Evolutionary conservation across 495 filamentous ascomycete species (phyloP).

Genomic region (Lasiosphaeria ovina): DNA sequence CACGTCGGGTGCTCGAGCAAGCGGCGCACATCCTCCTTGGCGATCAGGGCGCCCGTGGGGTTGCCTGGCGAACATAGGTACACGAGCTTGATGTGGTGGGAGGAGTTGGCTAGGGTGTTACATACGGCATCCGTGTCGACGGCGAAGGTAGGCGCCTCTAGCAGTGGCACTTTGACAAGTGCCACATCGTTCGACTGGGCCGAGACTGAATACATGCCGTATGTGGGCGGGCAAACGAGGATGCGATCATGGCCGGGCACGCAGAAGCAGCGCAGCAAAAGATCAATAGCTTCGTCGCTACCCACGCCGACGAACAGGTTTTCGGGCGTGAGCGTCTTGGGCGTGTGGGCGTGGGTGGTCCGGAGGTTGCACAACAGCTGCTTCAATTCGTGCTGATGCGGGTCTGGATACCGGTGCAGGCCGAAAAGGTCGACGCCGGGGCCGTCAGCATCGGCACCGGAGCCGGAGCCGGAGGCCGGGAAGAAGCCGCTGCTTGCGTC

Average conservation of each 20-base stretch:
- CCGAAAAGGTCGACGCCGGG: constrained; percentile 66
- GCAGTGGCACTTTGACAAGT: constrained; percentile 80
- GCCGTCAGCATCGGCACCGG: constrained; percentile 24
- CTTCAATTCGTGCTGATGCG: constrained; percentile 86
- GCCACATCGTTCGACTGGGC: constrained; percentile 89
- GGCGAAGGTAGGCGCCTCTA: constrained; percentile 58
- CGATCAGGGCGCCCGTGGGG: constrained; percentile 76
- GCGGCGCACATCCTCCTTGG: constrained; percentile 68
- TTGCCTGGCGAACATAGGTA: constrained; percentile 96
- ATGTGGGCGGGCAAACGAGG: constrained; percentile 91
- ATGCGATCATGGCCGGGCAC: constrained; percentile 82
- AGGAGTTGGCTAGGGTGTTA: constrained; percentile 57
- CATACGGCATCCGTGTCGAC: constrained; percentile 70
- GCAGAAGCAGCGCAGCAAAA: constrained; percentile 89
- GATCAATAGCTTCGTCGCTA: constrained; percentile 94
- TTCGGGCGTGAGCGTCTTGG: constrained; percentile 68
- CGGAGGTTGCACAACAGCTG: constrained; percentile 81
- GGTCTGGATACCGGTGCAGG: constrained; percentile 94
- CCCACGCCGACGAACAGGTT: constrained; percentile 95
- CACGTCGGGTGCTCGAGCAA: constrained; percentile 85
- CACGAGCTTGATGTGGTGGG: constrained; percentile 69
- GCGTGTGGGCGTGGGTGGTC: constrained; percentile 78
- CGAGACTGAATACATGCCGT: constrained; percentile 96
- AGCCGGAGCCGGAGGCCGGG: constrained; percentile 12
- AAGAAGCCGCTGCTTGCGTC: constrained; percentile 12